These are phyloP conservation scores for Aquilaria yunnanensis DNA, from an alignment of 345 rosid genomes.

Conservation along the genomic window DNA sequence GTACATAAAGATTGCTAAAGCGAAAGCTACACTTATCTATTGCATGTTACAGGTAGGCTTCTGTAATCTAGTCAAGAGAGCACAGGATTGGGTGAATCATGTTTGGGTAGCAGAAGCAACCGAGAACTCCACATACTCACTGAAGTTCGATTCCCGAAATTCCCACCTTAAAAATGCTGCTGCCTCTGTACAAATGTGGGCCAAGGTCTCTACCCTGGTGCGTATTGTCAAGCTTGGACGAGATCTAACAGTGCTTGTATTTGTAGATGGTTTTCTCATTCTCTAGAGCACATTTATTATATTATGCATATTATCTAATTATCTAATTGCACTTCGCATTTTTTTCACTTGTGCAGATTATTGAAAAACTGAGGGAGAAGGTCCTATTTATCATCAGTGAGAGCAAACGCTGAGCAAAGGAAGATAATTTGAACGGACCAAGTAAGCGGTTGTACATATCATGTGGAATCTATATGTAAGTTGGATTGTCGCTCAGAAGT, in stretches of 20 bases:
- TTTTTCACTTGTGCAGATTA: slow-evolving; percentile 33
- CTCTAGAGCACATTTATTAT: neutral
- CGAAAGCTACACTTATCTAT: no score
- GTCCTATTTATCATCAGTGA: slow-evolving; percentile 45
- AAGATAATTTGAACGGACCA: slow-evolving; percentile 8
- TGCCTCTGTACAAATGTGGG: slow-evolving; percentile 51
- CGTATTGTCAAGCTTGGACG: slow-evolving; percentile 9
- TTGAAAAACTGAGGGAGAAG: slow-evolving; percentile 48
- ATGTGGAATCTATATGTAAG: neutral
- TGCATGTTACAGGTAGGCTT: slow-evolving; percentile 59
- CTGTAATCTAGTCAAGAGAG: slow-evolving; percentile 69
- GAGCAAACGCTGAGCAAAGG: slow-evolving; percentile 21
- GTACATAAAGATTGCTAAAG: no score
- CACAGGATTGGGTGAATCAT: slow-evolving; percentile 60
- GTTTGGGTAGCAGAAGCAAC: slow-evolving; percentile 87
- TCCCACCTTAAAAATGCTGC: slow-evolving; percentile 63
- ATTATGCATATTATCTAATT: slow-evolving; percentile 1
- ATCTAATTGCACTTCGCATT: slow-evolving; percentile 6
- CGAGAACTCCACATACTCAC: slow-evolving; percentile 61
- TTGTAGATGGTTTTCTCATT: no score
- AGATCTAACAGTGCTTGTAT: slow-evolving; percentile 1
- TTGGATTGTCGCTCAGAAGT: no score
- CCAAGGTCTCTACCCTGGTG: slow-evolving; percentile 55
- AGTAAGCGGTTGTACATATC: slow-evolving; percentile 14
- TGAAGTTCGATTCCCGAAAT: slow-evolving; percentile 35